Evolutionary conservation across 129 eudicot genomes (phyloP).

Genomic region (Flaveria ramosissima): DNA sequence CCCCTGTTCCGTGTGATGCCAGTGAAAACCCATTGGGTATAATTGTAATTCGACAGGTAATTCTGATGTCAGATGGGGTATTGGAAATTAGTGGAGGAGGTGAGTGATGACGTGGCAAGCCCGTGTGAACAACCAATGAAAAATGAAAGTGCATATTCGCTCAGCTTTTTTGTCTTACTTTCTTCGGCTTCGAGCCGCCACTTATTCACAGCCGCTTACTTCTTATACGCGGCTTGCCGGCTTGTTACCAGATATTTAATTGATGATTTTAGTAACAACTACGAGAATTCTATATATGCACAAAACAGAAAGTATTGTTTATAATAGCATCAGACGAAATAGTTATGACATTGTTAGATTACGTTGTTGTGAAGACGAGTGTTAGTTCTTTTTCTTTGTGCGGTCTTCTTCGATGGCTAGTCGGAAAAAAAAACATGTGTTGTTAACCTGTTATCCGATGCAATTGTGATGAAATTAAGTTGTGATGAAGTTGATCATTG

Average conservation of each 20-base stretch:
- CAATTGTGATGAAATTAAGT: too few relatives aligned
- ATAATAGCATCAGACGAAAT: too few relatives aligned
- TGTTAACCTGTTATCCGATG: too few relatives aligned
- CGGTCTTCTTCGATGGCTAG: too few relatives aligned
- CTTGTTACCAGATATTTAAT: background rate
- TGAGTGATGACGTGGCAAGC: conserved; percentile 59
- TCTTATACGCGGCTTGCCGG: conserved; percentile 27
- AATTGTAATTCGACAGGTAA: background rate
- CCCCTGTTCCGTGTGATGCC: conserved; percentile 7
- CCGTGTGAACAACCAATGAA: conserved; percentile 46
- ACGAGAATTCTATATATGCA: too few relatives aligned
- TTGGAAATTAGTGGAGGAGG: conserved; percentile 57
- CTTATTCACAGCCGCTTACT: conserved; percentile 20
- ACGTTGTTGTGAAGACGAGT: too few relatives aligned
- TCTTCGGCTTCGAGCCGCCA: conserved; percentile 35
- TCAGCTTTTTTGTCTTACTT: conserved; percentile 27
- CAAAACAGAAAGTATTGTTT: too few relatives aligned
- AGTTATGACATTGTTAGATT: too few relatives aligned
- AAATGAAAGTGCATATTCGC: conserved; percentile 37
- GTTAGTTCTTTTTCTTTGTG: too few relatives aligned
- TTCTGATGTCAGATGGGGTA: conserved; percentile 33
- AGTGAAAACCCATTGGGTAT: conserved; percentile 2
- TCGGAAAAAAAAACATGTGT: too few relatives aligned
- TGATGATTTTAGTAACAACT: too few relatives aligned
- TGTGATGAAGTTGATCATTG: too few relatives aligned